These are phyloP conservation scores for Porcisia deanei DNA, from an alignment of 208 protist genomes.

Conservation along the genomic window DNA sequence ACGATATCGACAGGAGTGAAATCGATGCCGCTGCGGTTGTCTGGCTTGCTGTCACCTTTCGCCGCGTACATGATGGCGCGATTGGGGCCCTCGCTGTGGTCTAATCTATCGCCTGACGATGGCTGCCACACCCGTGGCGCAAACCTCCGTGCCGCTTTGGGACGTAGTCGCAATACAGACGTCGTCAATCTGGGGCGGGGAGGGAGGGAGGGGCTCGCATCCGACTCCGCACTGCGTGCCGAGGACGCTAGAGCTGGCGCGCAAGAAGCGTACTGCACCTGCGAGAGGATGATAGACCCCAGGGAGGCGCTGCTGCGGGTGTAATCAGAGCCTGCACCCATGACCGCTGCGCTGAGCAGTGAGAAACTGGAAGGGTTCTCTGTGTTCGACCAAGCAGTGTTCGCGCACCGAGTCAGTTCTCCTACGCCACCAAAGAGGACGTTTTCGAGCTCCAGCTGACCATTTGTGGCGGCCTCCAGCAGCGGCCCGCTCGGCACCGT, in stretches of 20 bases:
- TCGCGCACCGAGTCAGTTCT: slow-evolving; percentile 7
- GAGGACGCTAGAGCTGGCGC: slow-evolving; percentile 4
- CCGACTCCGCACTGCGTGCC: not conserved
- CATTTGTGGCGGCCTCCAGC: slow-evolving; percentile 16
- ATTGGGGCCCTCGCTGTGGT: not conserved
- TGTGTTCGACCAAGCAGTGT: not conserved
- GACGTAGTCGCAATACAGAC: slow-evolving; percentile 19
- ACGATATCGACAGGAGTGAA: not conserved
- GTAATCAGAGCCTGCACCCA: slow-evolving; percentile 16
- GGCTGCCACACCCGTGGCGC: not conserved
- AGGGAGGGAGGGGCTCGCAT: not conserved
- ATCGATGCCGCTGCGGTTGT: not conserved
- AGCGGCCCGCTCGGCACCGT: slow-evolving; percentile 2
- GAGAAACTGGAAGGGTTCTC: not conserved
- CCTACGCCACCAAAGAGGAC: slow-evolving; percentile 30
- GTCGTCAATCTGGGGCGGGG: not conserved
- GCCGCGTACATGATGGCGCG: not conserved
- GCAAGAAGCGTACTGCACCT: slow-evolving; percentile 8
- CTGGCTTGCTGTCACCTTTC: not conserved
- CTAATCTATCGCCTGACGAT: not conserved
- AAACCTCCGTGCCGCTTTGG: not conserved
- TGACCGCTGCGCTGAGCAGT: slow-evolving; percentile 29
- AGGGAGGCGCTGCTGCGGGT: slow-evolving; percentile 31
- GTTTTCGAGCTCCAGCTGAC: slow-evolving; percentile 14
- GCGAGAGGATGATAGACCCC: slow-evolving; percentile 7